Evolutionary conservation across 2,329 filamentous ascomycete species (phyloP).

Genomic region (Blastomyces parvus): DNA sequence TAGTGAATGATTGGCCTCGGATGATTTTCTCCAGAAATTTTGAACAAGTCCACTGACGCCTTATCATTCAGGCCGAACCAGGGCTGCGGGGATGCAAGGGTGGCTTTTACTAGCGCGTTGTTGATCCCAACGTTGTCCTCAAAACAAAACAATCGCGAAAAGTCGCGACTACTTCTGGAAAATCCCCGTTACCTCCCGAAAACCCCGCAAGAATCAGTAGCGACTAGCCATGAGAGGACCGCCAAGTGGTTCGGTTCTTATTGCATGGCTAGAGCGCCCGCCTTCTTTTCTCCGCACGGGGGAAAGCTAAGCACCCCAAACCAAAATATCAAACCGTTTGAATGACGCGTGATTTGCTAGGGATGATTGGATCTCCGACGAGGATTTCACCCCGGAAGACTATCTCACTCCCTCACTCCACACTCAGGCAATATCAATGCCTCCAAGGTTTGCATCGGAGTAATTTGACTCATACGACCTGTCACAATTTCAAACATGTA

Average conservation of each 20-base stretch:
- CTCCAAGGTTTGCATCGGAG: not conserved
- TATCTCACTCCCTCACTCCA: too few species aligned
- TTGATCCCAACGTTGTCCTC: not conserved
- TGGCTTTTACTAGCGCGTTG: not conserved
- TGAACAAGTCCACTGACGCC: not conserved
- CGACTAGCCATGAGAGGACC: not conserved
- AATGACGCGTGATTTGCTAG: conserved; percentile 14
- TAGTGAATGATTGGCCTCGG: not conserved
- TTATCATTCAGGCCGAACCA: not conserved
- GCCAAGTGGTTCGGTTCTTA: not conserved
- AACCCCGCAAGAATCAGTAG: not conserved
- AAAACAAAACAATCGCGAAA: conserved; percentile 1
- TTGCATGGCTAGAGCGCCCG: not conserved
- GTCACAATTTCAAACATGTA: too few species aligned
- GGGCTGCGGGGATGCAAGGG: not conserved
- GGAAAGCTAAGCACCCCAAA: not conserved
- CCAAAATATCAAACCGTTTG: conserved; percentile 8
- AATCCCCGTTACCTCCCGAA: not conserved
- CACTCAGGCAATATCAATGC: not conserved
- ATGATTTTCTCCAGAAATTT: not conserved
- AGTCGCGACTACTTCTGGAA: conserved; percentile 5
- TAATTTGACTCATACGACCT: not conserved
- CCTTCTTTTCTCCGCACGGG: not conserved
- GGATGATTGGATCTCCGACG: conserved; percentile 13
- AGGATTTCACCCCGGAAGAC: not conserved